phyloP scores from a whole-genome alignment of 192 early-diverging fungal genomes.

The Coemansia sp. region DNA sequence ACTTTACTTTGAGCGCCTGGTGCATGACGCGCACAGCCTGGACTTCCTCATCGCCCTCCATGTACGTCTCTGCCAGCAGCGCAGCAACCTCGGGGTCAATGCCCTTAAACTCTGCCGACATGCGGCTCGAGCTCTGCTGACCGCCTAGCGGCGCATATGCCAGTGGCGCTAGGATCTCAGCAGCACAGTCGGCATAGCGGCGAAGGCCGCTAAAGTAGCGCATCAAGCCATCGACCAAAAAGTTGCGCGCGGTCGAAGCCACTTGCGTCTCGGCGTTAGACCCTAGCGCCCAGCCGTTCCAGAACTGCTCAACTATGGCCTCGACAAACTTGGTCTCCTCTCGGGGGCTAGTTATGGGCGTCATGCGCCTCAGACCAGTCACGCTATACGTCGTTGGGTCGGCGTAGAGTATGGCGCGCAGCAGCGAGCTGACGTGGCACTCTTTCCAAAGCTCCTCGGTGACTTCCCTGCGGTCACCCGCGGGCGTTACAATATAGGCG shows the following conservation, averaged over 20 bases:
- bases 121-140: conserved; percentile 17
- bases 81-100: conserved; percentile 90
- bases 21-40: conserved; percentile 90
- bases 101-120: conserved; percentile 45
- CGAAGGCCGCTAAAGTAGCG: conserved; percentile 89
- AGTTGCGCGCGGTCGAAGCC: conserved; percentile 89
- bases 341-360: conserved; percentile 76
- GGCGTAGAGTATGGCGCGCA: conserved; percentile 90
- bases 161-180: conserved; percentile 78
- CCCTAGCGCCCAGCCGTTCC: conserved; percentile 93
- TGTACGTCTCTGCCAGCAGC: conserved; percentile 80
- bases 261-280: conserved; percentile 93
- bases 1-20: conserved; percentile 75
- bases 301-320: conserved; percentile 80
- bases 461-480: conserved; percentile 84
- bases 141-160: conserved; percentile 48
- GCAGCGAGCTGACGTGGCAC: conserved; percentile 82
- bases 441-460: conserved; percentile 89
- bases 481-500: conserved; percentile 83
- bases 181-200: conserved; percentile 73
- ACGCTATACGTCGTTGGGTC: conserved; percentile 86
- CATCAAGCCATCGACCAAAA: conserved; percentile 85
- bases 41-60: conserved; percentile 88
- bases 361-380: conserved; percentile 88
- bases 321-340: conserved; percentile 86